These are phyloP conservation scores for Russula abietina DNA, from an alignment of 768 basidiomycete species.

Conservation along the genomic window DNA sequence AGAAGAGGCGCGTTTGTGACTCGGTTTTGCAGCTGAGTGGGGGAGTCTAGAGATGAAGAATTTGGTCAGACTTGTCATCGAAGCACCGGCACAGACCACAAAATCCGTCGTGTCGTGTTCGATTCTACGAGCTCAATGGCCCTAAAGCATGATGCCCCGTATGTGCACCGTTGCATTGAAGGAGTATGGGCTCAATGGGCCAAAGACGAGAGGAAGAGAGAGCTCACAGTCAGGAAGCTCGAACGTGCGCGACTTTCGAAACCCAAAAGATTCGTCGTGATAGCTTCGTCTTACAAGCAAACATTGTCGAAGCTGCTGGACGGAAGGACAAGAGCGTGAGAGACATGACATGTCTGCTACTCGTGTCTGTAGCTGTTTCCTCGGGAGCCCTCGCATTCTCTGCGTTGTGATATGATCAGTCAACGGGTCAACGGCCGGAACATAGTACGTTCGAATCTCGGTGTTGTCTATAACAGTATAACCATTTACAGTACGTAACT, in stretches of 20 bases:
- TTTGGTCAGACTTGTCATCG: background rate
- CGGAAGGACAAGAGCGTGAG: background rate
- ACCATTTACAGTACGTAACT: too few species aligned
- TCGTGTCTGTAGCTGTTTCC: background rate
- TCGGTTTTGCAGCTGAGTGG: constrained; percentile 58
- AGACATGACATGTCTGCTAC: background rate
- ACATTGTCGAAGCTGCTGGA: background rate
- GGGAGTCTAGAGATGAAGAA: background rate
- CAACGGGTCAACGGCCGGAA: background rate
- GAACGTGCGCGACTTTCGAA: constrained; percentile 57
- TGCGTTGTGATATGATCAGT: background rate
- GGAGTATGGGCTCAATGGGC: too few species aligned
- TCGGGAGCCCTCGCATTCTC: background rate
- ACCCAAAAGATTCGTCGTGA: constrained; percentile 79
- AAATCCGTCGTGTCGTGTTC: background rate
- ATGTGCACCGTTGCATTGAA: background rate
- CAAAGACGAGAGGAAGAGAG: background rate
- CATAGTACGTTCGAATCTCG: background rate
- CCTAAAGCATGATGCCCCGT: background rate
- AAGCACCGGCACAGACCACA: background rate
- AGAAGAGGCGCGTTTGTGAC: constrained; percentile 68
- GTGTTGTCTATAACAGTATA: too few species aligned
- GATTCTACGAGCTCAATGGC: background rate
- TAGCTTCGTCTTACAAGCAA: constrained; percentile 36
- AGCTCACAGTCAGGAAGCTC: constrained; percentile 65